Evolutionary conservation across 768 basidiomycete genomes (phyloP).

Genomic region (Pleurotus tuber-regium): DNA sequence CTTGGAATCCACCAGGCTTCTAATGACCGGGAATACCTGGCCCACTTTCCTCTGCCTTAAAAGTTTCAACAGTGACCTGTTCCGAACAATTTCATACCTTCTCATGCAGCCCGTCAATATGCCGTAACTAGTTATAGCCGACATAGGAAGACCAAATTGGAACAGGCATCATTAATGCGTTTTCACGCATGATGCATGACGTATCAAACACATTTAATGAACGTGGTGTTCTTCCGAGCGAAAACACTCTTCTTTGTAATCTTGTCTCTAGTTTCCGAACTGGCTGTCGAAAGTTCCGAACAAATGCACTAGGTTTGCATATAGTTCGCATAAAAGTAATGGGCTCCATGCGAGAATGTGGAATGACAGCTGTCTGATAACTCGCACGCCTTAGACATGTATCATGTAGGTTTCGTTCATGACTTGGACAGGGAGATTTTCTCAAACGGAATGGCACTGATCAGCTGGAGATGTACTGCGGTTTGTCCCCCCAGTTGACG

Average conservation of each 20-base stretch:
- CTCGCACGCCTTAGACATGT: conserved; percentile 5
- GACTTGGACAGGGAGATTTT: neutral
- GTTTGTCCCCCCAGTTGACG: neutral
- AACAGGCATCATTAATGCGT: conserved; percentile 6
- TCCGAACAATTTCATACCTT: conserved; percentile 2
- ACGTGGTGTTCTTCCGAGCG: conserved; percentile 1
- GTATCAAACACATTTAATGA: neutral
- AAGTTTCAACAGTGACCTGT: conserved; percentile 1
- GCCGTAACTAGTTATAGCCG: neutral
- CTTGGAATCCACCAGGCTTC: neutral
- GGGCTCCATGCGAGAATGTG: neutral
- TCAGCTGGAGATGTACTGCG: neutral
- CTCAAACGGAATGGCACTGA: conserved; percentile 5
- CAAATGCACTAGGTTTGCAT: conserved; percentile 9
- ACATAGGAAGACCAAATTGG: neutral
- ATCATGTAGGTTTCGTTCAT: conserved; percentile 1
- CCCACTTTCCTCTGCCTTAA: neutral
- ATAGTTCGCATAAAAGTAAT: conserved; percentile 2
- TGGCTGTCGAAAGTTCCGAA: conserved; percentile 11
- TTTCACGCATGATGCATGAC: conserved; percentile 1
- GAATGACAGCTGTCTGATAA: conserved; percentile 6
- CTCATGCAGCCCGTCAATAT: conserved; percentile 3
- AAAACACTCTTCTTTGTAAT: conserved; percentile 2
- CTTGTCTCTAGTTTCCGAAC: conserved; percentile 7
- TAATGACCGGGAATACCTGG: neutral